Conservation (phyloP, 805 yeast species). For the Suhomyces xylopsoci region DNA sequence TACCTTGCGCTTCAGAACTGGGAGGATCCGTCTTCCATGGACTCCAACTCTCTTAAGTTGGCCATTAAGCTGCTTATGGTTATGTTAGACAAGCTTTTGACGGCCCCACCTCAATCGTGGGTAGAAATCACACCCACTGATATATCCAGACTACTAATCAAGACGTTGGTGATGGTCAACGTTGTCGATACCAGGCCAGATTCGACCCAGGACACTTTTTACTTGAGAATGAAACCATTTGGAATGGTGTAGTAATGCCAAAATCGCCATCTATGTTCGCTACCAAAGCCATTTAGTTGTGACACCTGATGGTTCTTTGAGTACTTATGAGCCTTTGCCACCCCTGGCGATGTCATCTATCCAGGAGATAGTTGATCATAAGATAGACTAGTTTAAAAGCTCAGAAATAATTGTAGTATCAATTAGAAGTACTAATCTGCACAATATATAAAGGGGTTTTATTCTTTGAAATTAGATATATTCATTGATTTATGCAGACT, state of each 20-base stretch:
- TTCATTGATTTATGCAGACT: too few species aligned
- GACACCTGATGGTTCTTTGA: too few species aligned
- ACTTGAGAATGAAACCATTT: constrained; percentile 3
- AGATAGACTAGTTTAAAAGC: too few species aligned
- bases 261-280: too few species aligned
- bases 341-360: neutral
- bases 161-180: constrained; percentile 9
- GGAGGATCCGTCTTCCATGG: constrained; percentile 17
- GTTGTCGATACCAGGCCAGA: constrained; percentile 6
- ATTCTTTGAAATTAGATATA: too few species aligned
- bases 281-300: too few species aligned
- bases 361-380: neutral
- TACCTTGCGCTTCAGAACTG: constrained; percentile 20
- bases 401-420: too few species aligned
- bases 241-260: neutral
- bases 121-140: neutral
- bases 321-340: too few species aligned
- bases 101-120: constrained; percentile 1
- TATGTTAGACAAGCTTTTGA: constrained; percentile 4
- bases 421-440: too few species aligned
- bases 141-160: constrained; percentile 1
- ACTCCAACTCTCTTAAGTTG: constrained; percentile 13
- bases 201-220: constrained; percentile 1
- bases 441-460: too few species aligned
- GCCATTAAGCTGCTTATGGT: constrained; percentile 11